Evolutionary conservation across 2,329 filamentous ascomycete genomes (phyloP).

Genomic region (Sarocladium brachiariae): DNA sequence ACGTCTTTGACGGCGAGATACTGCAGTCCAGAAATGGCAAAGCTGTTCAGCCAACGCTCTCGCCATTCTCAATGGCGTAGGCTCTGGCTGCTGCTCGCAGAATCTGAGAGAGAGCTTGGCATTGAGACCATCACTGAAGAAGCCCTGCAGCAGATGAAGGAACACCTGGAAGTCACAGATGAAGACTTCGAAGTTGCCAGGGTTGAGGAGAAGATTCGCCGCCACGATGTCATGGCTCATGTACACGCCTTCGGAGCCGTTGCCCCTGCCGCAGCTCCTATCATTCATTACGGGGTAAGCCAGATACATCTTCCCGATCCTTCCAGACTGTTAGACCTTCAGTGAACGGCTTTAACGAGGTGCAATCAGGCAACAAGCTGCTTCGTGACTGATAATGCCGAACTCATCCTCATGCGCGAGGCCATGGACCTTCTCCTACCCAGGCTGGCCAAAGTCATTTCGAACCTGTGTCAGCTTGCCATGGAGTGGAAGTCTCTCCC

Average conservation of each 20-base stretch:
- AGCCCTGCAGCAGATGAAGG: constrained; percentile 69
- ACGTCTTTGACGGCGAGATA: constrained; percentile 68
- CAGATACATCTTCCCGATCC: too few species aligned
- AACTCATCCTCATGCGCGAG: constrained; percentile 59
- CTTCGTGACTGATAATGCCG: constrained; percentile 60
- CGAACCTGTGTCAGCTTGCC: constrained; percentile 56
- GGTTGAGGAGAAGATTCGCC: constrained; percentile 66
- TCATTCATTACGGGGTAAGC: constrained; percentile 74
- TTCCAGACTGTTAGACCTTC: too few species aligned
- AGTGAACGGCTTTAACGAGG: too few species aligned
- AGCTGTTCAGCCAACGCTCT: constrained; percentile 71
- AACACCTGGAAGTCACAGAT: constrained; percentile 68
- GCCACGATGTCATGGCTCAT: constrained; percentile 62
- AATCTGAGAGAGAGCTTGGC: constrained; percentile 75
- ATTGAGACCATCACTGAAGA: constrained; percentile 63
- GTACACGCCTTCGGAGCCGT: constrained; percentile 68
- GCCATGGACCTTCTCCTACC: constrained; percentile 69
- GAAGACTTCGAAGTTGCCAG: constrained; percentile 68
- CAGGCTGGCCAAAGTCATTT: constrained; percentile 73
- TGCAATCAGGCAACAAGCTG: constrained; percentile 7
- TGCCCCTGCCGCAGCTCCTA: constrained; percentile 70
- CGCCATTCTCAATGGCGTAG: constrained; percentile 74
- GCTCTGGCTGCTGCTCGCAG: constrained; percentile 79
- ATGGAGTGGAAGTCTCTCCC: constrained; percentile 44
- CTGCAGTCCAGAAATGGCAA: constrained; percentile 66